Evolutionary conservation across 148 eudicot genomes (phyloP).

Genomic region (Rheum nobile): DNA sequence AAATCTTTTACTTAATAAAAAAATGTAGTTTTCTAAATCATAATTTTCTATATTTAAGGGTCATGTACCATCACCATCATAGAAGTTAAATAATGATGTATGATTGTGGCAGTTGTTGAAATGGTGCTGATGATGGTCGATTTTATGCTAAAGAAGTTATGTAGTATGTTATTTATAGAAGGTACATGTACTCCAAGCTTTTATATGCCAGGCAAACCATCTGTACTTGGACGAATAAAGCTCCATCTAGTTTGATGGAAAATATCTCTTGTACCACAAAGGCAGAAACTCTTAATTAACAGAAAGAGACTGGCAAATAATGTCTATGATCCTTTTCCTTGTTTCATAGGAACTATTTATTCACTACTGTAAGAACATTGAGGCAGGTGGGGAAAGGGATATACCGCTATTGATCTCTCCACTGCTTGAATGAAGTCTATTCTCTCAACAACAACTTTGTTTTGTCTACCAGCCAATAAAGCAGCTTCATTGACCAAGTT

Average conservation of each 20-base stretch:
- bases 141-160: not conserved
- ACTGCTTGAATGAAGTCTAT: constrained; percentile 82
- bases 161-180: not conserved
- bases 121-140: not conserved
- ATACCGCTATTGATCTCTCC: constrained; percentile 90
- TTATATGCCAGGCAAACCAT: not conserved
- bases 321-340: not conserved
- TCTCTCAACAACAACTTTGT: constrained; percentile 66
- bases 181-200: not conserved
- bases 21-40: not conserved
- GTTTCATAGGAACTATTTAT: not conserved
- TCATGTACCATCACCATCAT: too few relatives aligned
- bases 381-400: not conserved
- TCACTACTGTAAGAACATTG: not conserved
- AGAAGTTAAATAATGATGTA: not conserved
- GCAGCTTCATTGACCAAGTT: constrained; percentile 99
- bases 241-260: not conserved
- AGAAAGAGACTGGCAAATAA: not conserved
- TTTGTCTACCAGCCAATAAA: constrained; percentile 82
- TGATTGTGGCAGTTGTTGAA: not conserved
- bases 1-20: not conserved
- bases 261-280: not conserved
- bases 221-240: not conserved
- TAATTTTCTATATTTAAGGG: not conserved
- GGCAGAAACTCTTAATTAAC: not conserved